phyloP scores from a whole-genome alignment of 768 basidiomycete species.

The Cyathus striatus region DNA sequence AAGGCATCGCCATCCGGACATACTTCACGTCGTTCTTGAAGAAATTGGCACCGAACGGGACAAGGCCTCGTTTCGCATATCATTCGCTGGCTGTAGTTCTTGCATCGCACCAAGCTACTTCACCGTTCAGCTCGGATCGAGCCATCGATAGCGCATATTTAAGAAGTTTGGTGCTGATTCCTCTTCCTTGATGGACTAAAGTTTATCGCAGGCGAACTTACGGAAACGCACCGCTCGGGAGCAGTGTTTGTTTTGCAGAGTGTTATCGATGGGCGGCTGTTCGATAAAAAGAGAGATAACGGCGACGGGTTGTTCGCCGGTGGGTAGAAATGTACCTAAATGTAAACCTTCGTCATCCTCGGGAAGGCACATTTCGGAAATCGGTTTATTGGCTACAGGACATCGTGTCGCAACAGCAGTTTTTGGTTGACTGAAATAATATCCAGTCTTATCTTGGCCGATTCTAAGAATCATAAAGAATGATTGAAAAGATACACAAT shows the following conservation, averaged over 20 bases:
- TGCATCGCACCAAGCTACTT: constrained; percentile 56
- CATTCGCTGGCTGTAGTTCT: constrained; percentile 36
- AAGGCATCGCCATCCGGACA: constrained; percentile 49
- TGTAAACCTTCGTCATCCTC: constrained; percentile 49
- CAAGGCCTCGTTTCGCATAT: constrained; percentile 50
- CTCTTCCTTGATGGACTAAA: constrained; percentile 42
- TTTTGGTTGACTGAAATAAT: constrained; percentile 38
- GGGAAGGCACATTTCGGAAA: constrained; percentile 43
- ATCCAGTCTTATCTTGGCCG: background rate
- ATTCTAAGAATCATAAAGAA: background rate
- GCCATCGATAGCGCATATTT: constrained; percentile 31
- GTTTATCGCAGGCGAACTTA: constrained; percentile 59
- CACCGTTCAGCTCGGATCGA: constrained; percentile 32
- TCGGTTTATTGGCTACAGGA: constrained; percentile 52
- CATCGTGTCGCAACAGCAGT: constrained; percentile 45
- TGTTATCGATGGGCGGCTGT: constrained; percentile 27
- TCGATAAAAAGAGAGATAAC: constrained; percentile 55
- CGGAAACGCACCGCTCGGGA: constrained; percentile 39
- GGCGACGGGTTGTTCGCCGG: constrained; percentile 32
- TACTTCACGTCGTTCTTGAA: constrained; percentile 53
- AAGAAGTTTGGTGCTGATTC: constrained; percentile 48
- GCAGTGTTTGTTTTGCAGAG: constrained; percentile 1
- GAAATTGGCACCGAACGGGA: constrained; percentile 44
- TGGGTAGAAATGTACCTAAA: constrained; percentile 48
- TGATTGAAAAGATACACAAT: background rate